Evolutionary conservation across 1,284 basidiomycete species (phyloP), one percentile per base, ranked within the genome.

Genomic region (Butyriboletus appendiculatus): DNA sequence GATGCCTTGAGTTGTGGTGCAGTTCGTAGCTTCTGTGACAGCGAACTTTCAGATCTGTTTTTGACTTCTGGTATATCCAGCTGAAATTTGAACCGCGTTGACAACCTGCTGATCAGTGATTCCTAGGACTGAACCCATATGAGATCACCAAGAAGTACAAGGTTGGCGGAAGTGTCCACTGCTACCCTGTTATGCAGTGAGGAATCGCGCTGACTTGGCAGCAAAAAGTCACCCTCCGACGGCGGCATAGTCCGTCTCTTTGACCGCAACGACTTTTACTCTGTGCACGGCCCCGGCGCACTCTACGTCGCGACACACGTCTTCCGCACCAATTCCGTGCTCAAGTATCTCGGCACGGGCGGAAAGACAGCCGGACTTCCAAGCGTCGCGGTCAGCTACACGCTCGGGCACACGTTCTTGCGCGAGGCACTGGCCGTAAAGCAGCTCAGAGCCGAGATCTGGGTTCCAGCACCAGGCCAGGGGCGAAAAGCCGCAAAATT

Each of bases 381-480:
- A 0, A 88, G 85, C 48, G 92, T 97, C 49, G 87, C 84, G 0
- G 77, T 99, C 51, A 92, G 86, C 65, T 76, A 81, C 47, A 85
- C 84, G 22, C 85, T 94, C n/a, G 94, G 95, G 1, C 92, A 93
- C 64, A 81, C 81, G 39, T 90, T 98, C 60, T 75, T 99, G 45
- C 78, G 97, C 42, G 96, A 99, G 51, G 94, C 94, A 1, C 73
- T 99, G 51, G 98, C 96, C 3, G 76, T 84, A 18, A 90, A 87
- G 69, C 96, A 99, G 74, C 84, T 99, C 62, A 84, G 92, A 32
- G 84, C 99, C n/a, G 94, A 99, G 74, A 97, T 99, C 52, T 96
- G 89, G 85, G 79, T 76, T 12, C 85, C 89, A 1, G 90, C 91
- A 62, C 77, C 82, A 7, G 88, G 84, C 1, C 83, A 82, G 57